Percentiles rank a stretch among this genome's conserved stretches.
Evolutionary conservation across 108 stramenopile species (phyloP).

Genomic region (Cyclotella atomus): DNA sequence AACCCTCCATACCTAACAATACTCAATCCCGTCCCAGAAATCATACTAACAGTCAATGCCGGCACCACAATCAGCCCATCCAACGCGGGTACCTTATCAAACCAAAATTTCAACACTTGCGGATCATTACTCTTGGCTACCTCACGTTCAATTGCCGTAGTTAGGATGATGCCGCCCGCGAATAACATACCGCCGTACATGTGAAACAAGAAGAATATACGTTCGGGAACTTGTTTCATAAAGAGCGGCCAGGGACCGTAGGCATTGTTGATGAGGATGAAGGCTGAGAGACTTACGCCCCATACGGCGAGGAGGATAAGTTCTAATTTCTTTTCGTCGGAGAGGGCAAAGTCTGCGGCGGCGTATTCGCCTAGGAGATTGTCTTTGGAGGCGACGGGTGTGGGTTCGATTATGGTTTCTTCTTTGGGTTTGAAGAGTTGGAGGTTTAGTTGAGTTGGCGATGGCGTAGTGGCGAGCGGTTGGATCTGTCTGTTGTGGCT

Average conservation of each 20-base stretch:
- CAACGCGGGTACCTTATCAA: constrained; percentile 56
- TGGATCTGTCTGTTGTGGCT: not conserved
- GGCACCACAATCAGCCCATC: constrained; percentile 64
- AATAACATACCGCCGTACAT: constrained; percentile 68
- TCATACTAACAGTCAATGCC: constrained; percentile 59
- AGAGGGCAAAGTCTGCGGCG: constrained; percentile 14
- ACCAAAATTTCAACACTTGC: constrained; percentile 64
- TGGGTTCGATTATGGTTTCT: not conserved
- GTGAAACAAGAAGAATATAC: constrained; percentile 56
- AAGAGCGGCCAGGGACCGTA: constrained; percentile 60
- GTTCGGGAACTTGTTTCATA: constrained; percentile 53
- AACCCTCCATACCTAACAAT: constrained; percentile 63
- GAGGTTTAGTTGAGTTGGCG: constrained; percentile 4
- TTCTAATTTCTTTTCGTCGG: constrained; percentile 57
- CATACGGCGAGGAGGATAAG: constrained; percentile 47
- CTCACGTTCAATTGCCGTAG: constrained; percentile 55
- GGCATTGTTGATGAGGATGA: constrained; percentile 62
- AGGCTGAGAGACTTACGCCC: constrained; percentile 50
- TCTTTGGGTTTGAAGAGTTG: constrained; percentile 14
- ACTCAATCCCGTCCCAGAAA: constrained; percentile 56
- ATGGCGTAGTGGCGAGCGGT: not conserved
- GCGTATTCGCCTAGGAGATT: not conserved
- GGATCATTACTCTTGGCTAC: constrained; percentile 50
- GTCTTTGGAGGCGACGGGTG: not conserved
- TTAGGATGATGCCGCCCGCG: constrained; percentile 58